Conservation (phyloP, 2,329 filamentous ascomycete genomes). For the Colletotrichum graminicola region DNA sequence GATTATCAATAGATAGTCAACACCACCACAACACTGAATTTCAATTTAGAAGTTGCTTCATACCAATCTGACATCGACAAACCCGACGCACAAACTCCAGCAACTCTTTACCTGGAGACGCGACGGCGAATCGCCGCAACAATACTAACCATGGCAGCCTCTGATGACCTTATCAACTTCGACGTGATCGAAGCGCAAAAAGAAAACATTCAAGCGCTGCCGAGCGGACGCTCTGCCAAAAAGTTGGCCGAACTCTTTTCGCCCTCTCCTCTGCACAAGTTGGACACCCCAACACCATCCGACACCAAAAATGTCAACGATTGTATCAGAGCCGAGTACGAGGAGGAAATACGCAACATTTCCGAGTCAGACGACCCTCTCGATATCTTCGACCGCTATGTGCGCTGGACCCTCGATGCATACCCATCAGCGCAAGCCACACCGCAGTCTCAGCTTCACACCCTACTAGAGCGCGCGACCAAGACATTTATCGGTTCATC, state of each 20-base stretch:
- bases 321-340: slow-evolving; percentile 84
- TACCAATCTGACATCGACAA: slow-evolving; percentile 29
- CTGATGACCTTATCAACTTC: slow-evolving; percentile 76
- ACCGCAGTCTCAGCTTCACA: slow-evolving; percentile 88
- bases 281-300: slow-evolving; percentile 74
- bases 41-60: slow-evolving; percentile 9
- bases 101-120: slow-evolving; percentile 35
- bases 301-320: slow-evolving; percentile 84
- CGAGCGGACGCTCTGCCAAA: slow-evolving; percentile 87
- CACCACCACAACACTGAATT: slow-evolving; percentile 32
- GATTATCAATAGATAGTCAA: slow-evolving; percentile 42
- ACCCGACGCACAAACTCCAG: slow-evolving; percentile 23
- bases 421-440: slow-evolving; percentile 96
- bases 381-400: slow-evolving; percentile 95
- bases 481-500: slow-evolving; percentile 86
- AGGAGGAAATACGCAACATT: slow-evolving; percentile 82
- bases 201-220: slow-evolving; percentile 96
- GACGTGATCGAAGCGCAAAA: slow-evolving; percentile 96
- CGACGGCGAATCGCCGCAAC: slow-evolving; percentile 34
- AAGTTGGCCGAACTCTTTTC: slow-evolving; percentile 88
- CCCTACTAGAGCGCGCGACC: slow-evolving; percentile 91
- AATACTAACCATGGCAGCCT: slow-evolving; percentile 58
- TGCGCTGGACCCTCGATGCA: slow-evolving; percentile 95
- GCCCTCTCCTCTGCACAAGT: slow-evolving; percentile 69
- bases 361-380: slow-evolving; percentile 94